These are phyloP conservation scores for Pichia scutulata DNA, from an alignment of 805 yeast genomes.

Conservation along the genomic window DNA sequence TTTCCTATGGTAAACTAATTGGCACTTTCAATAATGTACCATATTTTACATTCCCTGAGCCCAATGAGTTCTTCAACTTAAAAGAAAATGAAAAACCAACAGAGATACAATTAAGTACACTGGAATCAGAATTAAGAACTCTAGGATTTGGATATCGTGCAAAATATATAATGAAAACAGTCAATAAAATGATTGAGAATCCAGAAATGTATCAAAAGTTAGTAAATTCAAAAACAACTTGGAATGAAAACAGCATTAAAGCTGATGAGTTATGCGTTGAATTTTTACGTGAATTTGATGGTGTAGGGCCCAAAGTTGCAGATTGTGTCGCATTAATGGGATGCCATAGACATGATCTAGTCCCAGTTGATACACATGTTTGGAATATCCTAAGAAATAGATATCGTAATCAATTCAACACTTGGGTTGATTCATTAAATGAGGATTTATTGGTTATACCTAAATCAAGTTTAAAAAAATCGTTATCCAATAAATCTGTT, in stretches of 20 bases:
- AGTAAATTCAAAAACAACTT: conserved; percentile 10
- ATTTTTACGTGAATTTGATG: conserved; percentile 57
- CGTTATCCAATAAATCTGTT: conserved; percentile 10
- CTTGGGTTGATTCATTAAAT: conserved; percentile 74
- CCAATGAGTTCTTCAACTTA: conserved; percentile 36
- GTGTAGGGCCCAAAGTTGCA: conserved; percentile 97
- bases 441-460: conserved; percentile 23
- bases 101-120: conserved; percentile 6
- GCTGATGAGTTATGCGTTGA: conserved; percentile 40
- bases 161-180: conserved; percentile 74
- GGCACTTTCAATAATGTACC: conserved; percentile 44
- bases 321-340: conserved; percentile 95
- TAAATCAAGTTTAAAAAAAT: conserved; percentile 4
- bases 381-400: conserved; percentile 82
- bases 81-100: conserved; percentile 2
- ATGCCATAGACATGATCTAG: conserved; percentile 74
- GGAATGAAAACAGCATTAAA: conserved; percentile 28
- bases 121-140: conserved; percentile 32
- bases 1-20: conserved; percentile 58
- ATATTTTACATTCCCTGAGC: conserved; percentile 70
- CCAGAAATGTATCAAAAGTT: conserved; percentile 31
- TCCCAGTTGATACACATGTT: conserved; percentile 95
- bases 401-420: conserved; percentile 44
- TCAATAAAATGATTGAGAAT: conserved; percentile 42
- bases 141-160: conserved; percentile 89